Percentiles rank a stretch among this genome's conserved stretches.
Evolutionary conservation across 2,329 filamentous ascomycete species (phyloP).

Genomic region (Dothistroma septosporum): DNA sequence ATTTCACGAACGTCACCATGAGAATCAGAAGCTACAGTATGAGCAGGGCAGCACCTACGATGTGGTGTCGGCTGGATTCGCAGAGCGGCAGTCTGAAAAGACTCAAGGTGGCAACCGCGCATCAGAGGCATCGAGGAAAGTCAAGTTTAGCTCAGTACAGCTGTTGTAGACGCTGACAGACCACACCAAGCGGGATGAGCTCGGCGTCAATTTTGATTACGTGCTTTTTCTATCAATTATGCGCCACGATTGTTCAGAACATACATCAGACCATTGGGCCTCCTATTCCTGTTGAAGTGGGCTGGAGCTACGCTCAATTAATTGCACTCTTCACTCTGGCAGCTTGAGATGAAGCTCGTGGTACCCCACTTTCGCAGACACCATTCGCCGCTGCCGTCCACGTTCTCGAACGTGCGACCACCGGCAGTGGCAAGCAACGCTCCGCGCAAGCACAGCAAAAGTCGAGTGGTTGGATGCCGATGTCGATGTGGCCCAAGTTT

Average conservation of each 20-base stretch:
- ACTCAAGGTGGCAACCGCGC: no score
- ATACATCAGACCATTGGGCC: no score
- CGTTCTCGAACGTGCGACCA: neutral
- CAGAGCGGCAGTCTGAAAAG: neutral
- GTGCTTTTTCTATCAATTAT: neutral
- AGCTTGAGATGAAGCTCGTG: no score
- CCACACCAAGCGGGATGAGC: conserved; percentile 3
- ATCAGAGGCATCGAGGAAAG: neutral
- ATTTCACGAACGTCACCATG: neutral
- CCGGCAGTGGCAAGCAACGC: neutral
- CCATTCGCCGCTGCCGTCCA: neutral
- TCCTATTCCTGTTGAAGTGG: no score
- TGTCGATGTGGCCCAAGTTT: neutral
- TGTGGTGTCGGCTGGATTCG: neutral
- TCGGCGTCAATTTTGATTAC: conserved; percentile 4
- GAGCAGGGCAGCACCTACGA: neutral
- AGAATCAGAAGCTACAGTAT: neutral
- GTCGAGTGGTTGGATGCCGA: conserved; percentile 1
- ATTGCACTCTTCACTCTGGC: no score
- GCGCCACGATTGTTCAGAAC: neutral
- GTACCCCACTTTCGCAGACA: neutral
- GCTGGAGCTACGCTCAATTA: no score
- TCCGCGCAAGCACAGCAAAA: neutral
- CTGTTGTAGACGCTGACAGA: conserved; percentile 5
- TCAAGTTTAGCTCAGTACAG: neutral